phyloP scores from a whole-genome alignment of 495 filamentous ascomycete species.

The Aspergillus baeticus region DNA sequence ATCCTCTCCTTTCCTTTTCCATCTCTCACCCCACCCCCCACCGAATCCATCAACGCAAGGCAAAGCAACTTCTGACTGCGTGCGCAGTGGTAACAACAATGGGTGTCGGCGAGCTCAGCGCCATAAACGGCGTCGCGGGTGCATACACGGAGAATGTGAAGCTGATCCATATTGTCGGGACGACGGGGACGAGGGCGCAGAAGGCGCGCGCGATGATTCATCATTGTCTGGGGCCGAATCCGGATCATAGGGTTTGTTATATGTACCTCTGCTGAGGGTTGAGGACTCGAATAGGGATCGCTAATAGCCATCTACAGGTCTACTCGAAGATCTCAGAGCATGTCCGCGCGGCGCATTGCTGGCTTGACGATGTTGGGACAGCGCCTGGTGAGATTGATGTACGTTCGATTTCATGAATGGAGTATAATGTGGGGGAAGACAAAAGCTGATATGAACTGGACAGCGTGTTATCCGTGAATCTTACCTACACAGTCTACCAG shows the following conservation, averaged over 20 bases:
- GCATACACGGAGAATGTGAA: constrained; percentile 27
- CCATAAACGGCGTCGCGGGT: constrained; percentile 28
- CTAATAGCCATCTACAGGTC: background rate
- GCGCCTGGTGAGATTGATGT: constrained; percentile 25
- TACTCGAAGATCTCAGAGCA: background rate
- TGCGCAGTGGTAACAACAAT: constrained; percentile 7
- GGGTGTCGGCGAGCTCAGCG: constrained; percentile 20
- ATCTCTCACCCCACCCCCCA: background rate
- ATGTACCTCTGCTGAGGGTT: background rate
- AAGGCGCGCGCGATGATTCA: constrained; percentile 8
- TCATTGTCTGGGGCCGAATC: constrained; percentile 16
- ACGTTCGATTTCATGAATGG: no score
- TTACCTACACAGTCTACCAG: constrained; percentile 24
- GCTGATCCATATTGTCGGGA: constrained; percentile 28
- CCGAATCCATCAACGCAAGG: no score
- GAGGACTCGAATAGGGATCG: background rate
- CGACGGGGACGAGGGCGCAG: constrained; percentile 5
- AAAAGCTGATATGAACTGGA: background rate
- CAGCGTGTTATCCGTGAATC: constrained; percentile 21
- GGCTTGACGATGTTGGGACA: constrained; percentile 2
- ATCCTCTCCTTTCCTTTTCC: background rate
- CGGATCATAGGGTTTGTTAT: constrained; percentile 17
- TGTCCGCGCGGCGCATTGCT: constrained; percentile 6
- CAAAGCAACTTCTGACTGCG: no score
- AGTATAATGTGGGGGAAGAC: no score